These are phyloP conservation scores for Coprinopsis marcescibilis DNA, from an alignment of 768 basidiomycete genomes.

Conservation along the genomic window DNA sequence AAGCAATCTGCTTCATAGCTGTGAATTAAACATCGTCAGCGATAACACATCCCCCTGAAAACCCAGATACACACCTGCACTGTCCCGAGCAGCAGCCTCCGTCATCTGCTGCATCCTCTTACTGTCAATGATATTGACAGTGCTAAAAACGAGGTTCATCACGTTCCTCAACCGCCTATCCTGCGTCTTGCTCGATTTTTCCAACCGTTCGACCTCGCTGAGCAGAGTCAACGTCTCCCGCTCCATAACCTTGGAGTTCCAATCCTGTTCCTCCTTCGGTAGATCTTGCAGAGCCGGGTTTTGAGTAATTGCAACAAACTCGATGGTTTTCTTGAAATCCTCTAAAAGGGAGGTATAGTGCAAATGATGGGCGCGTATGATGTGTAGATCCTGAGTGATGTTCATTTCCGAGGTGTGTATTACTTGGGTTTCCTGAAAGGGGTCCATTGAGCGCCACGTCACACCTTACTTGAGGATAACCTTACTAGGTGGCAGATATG, in stretches of 20 bases:
- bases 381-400: constrained; percentile 45
- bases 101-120: constrained; percentile 40
- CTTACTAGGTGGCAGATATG: constrained; percentile 46
- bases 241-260: constrained; percentile 19
- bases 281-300: constrained; percentile 32
- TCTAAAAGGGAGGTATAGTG: constrained; percentile 44
- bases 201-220: constrained; percentile 38
- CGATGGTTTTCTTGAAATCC: constrained; percentile 41
- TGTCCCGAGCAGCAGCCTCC: constrained; percentile 35
- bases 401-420: constrained; percentile 33
- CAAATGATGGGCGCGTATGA: constrained; percentile 47
- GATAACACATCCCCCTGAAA: background rate
- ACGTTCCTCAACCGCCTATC: constrained; percentile 35
- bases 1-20: constrained; percentile 36
- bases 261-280: constrained; percentile 2
- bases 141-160: constrained; percentile 43
- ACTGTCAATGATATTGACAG: constrained; percentile 45
- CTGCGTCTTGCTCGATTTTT: constrained; percentile 29
- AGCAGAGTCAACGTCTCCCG: constrained; percentile 36
- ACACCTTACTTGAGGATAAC: background rate
- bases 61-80: constrained; percentile 16
- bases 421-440: constrained; percentile 38
- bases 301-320: constrained; percentile 34
- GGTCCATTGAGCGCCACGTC: background rate
- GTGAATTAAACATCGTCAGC: background rate